A percentile compares a stretch with the other conserved stretches of the same genome.
Conservation (phyloP, 176 grass and related monocot genomes). For the Secale cereale region DNA sequence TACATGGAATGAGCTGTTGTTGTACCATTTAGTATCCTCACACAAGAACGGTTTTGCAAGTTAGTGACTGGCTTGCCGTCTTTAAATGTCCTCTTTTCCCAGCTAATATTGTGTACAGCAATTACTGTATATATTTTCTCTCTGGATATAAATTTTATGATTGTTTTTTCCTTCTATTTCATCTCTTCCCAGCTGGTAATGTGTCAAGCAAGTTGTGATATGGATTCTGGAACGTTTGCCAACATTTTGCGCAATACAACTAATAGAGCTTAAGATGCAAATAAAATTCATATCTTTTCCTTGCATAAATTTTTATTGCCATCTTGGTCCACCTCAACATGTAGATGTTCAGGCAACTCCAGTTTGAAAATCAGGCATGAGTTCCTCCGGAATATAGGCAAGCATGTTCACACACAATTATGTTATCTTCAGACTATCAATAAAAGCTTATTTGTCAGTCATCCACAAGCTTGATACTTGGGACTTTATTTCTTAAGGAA, state of each 20-base stretch:
- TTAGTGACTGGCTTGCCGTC: not conserved
- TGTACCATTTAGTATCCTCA: conserved; percentile 49
- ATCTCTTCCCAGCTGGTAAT: not conserved
- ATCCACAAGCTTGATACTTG: not conserved
- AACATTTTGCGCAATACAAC: not conserved
- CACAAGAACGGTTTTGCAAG: conserved; percentile 18
- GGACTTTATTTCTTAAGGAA: conserved; percentile 30
- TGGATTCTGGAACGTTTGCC: not conserved
- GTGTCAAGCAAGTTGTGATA: not conserved
- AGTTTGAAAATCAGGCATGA: not conserved
- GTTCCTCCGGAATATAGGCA: not conserved
- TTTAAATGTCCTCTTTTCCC: not conserved
- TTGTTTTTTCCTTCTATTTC: not conserved
- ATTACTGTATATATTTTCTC: not conserved
- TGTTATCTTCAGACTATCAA: conserved; percentile 25
- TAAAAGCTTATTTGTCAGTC: conserved; percentile 15
- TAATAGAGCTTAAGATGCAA: not conserved
- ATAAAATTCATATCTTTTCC: not conserved
- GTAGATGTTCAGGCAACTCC: not conserved
- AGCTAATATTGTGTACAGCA: not conserved
- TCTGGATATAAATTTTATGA: conserved; percentile 13
- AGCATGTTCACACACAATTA: not conserved
- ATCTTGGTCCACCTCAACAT: not conserved
- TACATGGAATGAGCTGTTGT: conserved; percentile 74
- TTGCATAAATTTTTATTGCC: not conserved